phyloP scores from a whole-genome alignment of 345 rosid genomes.

The Citrus glauca region DNA sequence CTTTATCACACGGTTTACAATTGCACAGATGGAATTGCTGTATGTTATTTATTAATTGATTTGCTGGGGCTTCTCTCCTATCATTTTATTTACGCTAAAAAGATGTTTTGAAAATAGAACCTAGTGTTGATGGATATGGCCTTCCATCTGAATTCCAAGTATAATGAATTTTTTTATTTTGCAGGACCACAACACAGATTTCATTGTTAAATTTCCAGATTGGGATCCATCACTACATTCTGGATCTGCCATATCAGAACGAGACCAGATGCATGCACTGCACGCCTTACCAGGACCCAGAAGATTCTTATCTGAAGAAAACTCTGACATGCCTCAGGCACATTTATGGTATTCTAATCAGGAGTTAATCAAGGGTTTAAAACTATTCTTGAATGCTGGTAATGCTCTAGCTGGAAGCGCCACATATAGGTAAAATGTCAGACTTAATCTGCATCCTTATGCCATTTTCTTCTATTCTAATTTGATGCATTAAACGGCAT shows the following conservation, averaged over 20 bases:
- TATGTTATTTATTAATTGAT: conserved; percentile 35
- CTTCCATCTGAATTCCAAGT: not conserved
- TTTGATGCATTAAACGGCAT: not conserved
- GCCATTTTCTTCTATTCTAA: not conserved
- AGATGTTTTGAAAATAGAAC: not conserved
- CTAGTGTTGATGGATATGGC: not conserved
- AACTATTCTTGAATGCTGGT: conserved; percentile 69
- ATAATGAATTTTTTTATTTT: conserved; percentile 16
- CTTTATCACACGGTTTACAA: conserved; percentile 79
- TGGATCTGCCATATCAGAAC: conserved; percentile 24
- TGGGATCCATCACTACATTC: conserved; percentile 66
- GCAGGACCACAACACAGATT: conserved; percentile 94
- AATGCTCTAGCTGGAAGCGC: conserved; percentile 54
- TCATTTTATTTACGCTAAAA: not conserved
- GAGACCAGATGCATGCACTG: conserved; percentile 26
- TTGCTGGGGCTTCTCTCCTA: not conserved
- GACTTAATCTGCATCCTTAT: not conserved
- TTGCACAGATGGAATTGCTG: conserved; percentile 76
- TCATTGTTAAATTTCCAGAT: conserved; percentile 85
- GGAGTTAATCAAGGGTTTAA: conserved; percentile 57
- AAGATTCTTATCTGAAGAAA: conserved; percentile 53
- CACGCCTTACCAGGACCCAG: conserved; percentile 27
- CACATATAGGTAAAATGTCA: conserved; percentile 60
- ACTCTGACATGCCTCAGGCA: conserved; percentile 54
- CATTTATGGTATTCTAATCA: conserved; percentile 82